These are phyloP conservation scores for Rhizoclosmatium sp. DNA, from an alignment of 192 early-diverging fungal genomes.

Conservation along the genomic window DNA sequence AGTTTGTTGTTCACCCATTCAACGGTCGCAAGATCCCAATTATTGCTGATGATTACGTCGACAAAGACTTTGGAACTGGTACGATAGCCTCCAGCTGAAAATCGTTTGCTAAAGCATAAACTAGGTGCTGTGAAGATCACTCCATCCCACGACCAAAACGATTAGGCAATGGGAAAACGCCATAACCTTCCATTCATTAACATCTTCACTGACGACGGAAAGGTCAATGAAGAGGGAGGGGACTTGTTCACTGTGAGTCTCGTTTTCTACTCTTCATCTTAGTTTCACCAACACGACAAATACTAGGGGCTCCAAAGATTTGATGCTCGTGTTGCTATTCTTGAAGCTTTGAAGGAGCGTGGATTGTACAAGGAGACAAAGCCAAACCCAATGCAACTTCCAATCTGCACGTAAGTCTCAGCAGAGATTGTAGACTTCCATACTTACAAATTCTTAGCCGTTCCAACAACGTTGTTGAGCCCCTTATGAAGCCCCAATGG, in stretches of 20 bases:
- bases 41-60: slow-evolving; percentile 86
- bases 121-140: slow-evolving; percentile 98
- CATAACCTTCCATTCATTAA: slow-evolving; percentile 95
- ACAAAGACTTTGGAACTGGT: slow-evolving; percentile 90
- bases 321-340: slow-evolving; percentile 87
- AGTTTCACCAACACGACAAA: not conserved
- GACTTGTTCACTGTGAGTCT: slow-evolving; percentile 73
- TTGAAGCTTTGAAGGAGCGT: slow-evolving; percentile 86
- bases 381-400: slow-evolving; percentile 94
- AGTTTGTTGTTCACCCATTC: slow-evolving; percentile 94
- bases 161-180: slow-evolving; percentile 95
- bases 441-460: slow-evolving; percentile 46
- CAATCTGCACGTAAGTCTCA: slow-evolving; percentile 73
- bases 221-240: slow-evolving; percentile 84
- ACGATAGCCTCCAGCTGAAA: not conserved
- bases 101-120: not conserved
- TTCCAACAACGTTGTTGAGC: slow-evolving; percentile 95
- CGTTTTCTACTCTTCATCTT: slow-evolving; percentile 9
- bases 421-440: slow-evolving; percentile 5
- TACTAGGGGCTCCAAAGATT: slow-evolving; percentile 85
- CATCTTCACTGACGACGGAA: slow-evolving; percentile 96
- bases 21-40: slow-evolving; percentile 89
- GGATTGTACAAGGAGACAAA: slow-evolving; percentile 86
- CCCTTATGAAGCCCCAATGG: slow-evolving; percentile 99
- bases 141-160: slow-evolving; percentile 97